These are phyloP conservation scores for Mortierella claussenii DNA, from an alignment of 192 early-diverging fungal species.

Conservation along the genomic window DNA sequence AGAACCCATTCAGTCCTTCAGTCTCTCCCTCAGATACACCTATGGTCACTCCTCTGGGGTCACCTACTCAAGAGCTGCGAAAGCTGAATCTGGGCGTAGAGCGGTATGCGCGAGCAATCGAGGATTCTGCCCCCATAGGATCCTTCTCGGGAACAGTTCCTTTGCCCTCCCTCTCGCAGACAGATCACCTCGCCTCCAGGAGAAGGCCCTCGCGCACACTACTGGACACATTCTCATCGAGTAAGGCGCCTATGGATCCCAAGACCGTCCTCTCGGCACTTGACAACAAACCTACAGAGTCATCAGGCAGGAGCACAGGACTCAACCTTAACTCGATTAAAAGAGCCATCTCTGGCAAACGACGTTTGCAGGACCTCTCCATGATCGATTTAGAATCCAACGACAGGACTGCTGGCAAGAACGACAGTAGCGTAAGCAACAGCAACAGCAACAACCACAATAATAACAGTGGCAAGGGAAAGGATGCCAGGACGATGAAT, in stretches of 20 bases:
- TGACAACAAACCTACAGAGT: not conserved
- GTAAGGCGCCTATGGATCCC: not conserved
- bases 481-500: not conserved
- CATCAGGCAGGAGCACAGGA: slow-evolving; percentile 20
- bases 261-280: not conserved
- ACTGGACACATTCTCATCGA: slow-evolving; percentile 1
- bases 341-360: slow-evolving; percentile 27
- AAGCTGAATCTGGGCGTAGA: slow-evolving; percentile 45
- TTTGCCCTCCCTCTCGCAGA: slow-evolving; percentile 28
- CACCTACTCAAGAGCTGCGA: slow-evolving; percentile 14
- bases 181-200: slow-evolving; percentile 5
- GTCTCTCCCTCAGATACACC: slow-evolving; percentile 25
- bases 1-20: slow-evolving; percentile 30
- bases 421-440: too few species aligned
- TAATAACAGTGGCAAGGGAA: not conserved
- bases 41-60: slow-evolving; percentile 28
- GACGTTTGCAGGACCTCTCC: slow-evolving; percentile 9
- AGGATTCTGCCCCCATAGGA: slow-evolving; percentile 30
- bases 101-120: slow-evolving; percentile 39
- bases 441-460: not conserved
- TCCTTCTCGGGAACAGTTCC: slow-evolving; percentile 42
- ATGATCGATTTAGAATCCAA: slow-evolving; percentile 38
- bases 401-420: too few species aligned
- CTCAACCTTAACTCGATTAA: slow-evolving; percentile 39
- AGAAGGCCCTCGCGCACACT: slow-evolving; percentile 27